These are phyloP conservation scores for Suhomyces guaymorum DNA, from an alignment of 1,139 yeast species.

Conservation along the genomic window DNA sequence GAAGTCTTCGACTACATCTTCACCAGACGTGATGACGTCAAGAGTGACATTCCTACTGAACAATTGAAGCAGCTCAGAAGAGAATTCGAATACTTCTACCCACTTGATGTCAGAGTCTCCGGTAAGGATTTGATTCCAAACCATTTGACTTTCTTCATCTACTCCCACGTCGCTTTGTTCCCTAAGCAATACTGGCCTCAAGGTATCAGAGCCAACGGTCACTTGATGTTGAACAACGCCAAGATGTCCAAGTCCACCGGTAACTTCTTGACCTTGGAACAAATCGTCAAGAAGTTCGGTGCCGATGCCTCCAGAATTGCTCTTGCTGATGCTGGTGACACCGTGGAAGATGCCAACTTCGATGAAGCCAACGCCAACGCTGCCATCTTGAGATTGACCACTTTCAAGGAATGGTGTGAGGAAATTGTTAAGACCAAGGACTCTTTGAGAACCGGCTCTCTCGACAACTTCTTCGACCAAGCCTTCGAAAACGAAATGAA, in stretches of 20 bases:
- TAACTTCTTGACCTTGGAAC: conserved; percentile 88
- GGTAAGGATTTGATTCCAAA: conserved; percentile 98
- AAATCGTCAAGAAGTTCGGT: conserved; percentile 85
- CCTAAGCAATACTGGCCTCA: conserved; percentile 90
- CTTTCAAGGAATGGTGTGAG: conserved; percentile 95
- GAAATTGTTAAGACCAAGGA: conserved; percentile 56
- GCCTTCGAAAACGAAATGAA: conserved; percentile 97
- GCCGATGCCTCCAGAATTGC: conserved; percentile 98
- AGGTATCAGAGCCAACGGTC: conserved; percentile 95
- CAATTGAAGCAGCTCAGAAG: conserved; percentile 77
- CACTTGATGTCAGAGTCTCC: conserved; percentile 85
- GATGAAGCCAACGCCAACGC: conserved; percentile 97
- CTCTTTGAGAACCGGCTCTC: conserved; percentile 69
- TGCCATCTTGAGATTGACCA: conserved; percentile 89
- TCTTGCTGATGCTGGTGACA: conserved; percentile 97
- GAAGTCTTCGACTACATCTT: conserved; percentile 93
- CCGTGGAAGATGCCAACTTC: conserved; percentile 96
- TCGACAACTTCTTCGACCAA: conserved; percentile 69
- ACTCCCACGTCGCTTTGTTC: conserved; percentile 90
- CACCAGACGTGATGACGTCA: conserved; percentile 63
- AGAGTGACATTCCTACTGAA: conserved; percentile 62
- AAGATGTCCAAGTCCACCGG: conserved; percentile 99
- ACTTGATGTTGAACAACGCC: conserved; percentile 89
- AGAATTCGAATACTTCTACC: conserved; percentile 95
- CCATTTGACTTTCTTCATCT: conserved; percentile 93